A percentile compares a stretch with the other conserved stretches of the same genome.
Conservation (phyloP, 2,329 filamentous ascomycete genomes). For the Botrytis aclada region DNA sequence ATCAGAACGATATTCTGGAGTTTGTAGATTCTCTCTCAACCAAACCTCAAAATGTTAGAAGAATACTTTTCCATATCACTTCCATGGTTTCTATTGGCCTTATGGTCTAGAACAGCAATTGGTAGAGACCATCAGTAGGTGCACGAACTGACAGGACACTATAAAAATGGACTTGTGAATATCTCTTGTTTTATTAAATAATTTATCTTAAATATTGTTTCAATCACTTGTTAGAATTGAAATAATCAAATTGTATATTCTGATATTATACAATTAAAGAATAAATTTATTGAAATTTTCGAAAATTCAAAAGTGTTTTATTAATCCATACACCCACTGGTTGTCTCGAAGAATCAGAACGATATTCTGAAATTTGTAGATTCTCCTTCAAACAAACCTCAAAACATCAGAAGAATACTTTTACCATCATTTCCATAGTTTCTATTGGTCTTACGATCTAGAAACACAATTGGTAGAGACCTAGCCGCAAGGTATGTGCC, state of each 20-base stretch:
- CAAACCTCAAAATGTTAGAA: neutral
- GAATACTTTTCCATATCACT: neutral
- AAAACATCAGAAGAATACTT: neutral
- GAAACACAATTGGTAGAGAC: neutral
- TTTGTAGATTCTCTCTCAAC: neutral
- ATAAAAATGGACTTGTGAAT: too few relatives aligned
- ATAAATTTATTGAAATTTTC: too few relatives aligned
- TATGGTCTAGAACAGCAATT: neutral
- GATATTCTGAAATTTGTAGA: neutral
- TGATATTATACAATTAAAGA: too few relatives aligned
- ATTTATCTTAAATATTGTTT: too few relatives aligned
- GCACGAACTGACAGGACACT: too few relatives aligned
- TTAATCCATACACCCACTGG: too few relatives aligned
- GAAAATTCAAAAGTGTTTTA: too few relatives aligned
- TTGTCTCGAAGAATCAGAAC: neutral
- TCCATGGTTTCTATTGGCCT: neutral
- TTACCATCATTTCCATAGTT: neutral
- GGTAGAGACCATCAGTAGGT: too few relatives aligned
- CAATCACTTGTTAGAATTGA: too few relatives aligned
- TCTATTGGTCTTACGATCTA: neutral
- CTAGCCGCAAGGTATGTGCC: neutral
- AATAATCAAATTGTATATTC: too few relatives aligned
- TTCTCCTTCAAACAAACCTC: neutral
- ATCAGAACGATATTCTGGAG: neutral
- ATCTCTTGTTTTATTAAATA: too few relatives aligned